Conservation (phyloP, 2,329 filamentous ascomycete genomes). For the Neopestalotiopsis clavispora region DNA sequence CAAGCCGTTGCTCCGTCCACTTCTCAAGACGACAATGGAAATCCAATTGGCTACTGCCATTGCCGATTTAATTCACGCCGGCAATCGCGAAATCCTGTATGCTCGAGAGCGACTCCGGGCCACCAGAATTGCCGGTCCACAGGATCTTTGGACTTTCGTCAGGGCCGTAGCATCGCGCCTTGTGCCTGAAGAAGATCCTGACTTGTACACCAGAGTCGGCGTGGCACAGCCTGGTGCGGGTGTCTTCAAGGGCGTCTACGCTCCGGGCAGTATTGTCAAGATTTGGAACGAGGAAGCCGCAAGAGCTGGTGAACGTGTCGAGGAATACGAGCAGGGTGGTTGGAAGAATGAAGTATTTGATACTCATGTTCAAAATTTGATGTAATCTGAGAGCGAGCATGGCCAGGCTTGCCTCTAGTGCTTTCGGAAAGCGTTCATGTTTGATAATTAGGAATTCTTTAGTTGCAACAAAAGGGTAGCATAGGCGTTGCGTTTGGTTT, state of each 20-base stretch:
- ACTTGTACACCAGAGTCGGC: conserved; percentile 76
- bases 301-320: conserved; percentile 72
- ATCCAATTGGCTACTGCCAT: conserved; percentile 76
- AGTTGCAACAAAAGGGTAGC: neutral
- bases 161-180: conserved; percentile 81
- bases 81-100: conserved; percentile 86
- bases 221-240: conserved; percentile 59
- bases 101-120: conserved; percentile 86
- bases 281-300: conserved; percentile 85
- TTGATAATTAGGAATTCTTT: neutral
- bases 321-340: conserved; percentile 72
- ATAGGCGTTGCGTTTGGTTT: neutral
- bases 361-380: conserved; percentile 34
- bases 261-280: conserved; percentile 86
- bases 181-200: conserved; percentile 73
- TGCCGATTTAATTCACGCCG: conserved; percentile 68
- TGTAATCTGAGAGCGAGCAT: conserved; percentile 15
- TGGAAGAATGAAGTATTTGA: conserved; percentile 90
- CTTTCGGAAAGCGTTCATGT: neutral
- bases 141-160: conserved; percentile 81
- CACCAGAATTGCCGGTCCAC: conserved; percentile 79
- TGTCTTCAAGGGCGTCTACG: conserved; percentile 83
- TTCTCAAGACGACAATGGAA: conserved; percentile 77
- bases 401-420: neutral
- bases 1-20: conserved; percentile 81